Evolutionary conservation across 2,329 filamentous ascomycete species (phyloP), one percentile per base, ranked within the genome.

Genomic region (Setomelanomma holmii): DNA sequence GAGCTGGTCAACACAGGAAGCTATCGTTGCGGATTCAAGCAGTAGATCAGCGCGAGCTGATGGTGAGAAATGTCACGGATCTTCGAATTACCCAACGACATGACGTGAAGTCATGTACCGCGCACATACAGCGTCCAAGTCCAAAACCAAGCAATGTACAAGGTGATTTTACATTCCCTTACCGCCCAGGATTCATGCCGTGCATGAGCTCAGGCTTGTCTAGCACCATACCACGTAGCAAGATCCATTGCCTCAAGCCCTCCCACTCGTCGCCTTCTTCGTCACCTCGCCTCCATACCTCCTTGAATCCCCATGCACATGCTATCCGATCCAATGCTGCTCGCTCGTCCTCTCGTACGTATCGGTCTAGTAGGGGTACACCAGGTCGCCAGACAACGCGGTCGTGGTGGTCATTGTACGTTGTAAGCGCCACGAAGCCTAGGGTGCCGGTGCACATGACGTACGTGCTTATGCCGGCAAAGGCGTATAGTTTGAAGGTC

Each of bases 231-330:
- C 90, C 89, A 69, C 89, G 88, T 67, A 89, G 82, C 33, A 90
- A 86, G 64, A 92, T 86, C 76, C 91, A 95, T 76, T 97, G 90
- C 61, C 88, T 86, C 58, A 99, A 79, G 24, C 84, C 85, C 64
- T 96, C 89, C 91, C 95, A 99, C 57, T 97, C 93, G 46, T 86
- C 83, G 0, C 95, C 93, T 60, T 92, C 89, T 76, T 99, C 95
- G 71, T 97, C 92, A 1, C 95, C 95, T 69, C 90, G 84, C 71
- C 88, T 86, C 79, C 85, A 87, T 22, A 80, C 76, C 71, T 96
- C 90, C 66, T 89, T 88, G 76, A 97, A 99, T 0, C 95, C 95
- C 91, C 95, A 99, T 0, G 91, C 89, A 60, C 88, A 85, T 1
- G 93, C 92, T 51, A 99, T 85, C 68, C 85, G 87, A 78, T 99